Base-by-base conservation (phyloP, 2,329 filamentous ascomycete species). In the Cordyceps javanica region DNA sequence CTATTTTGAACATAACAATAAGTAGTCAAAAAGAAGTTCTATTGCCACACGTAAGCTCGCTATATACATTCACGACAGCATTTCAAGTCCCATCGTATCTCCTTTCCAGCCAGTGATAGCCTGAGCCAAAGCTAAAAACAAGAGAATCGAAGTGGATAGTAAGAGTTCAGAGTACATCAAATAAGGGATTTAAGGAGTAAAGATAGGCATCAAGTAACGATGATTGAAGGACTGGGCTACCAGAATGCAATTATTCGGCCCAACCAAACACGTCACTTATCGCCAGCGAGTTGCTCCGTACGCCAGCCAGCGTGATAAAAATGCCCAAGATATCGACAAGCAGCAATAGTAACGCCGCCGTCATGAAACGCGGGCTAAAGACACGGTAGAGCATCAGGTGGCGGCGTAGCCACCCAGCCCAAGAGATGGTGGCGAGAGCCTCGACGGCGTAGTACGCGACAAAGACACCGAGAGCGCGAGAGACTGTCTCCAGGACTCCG, bases 321-420 rank as follows among this genome's bases (percentile, higher is more conserved):
- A 94, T 80, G 1, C 82, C 81, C 2, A 94, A 80, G 4, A 95
- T 62, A 67, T 97, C 93, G 10, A 96, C 86, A 26, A 92, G 79
- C 16, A 93, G 67, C 59, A 97, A 70, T 51, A 88, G 81, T 3
- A 82, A 73, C 0, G 85, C 87, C 0, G 88, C 91, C 69, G 90
- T 82, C 88, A 99, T 90, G 75, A 93, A 99, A 28, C 93, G 77
- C 48, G 94, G 94, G 73, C 82, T 87, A 68, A 99, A 99, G 44
- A 99, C 91, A 42, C 94, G 82, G 74, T 94, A 99, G 30, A 99
- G 81, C 94, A 99, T 99, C 62, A 99, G 79, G 76, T 99, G 94
- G 53, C 94, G 81, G 55, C 94, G 81, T 66, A 99, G 74, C 75
- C 91, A 87, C 1, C 90, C 92, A 0, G 93, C 90, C 88, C 93